These are phyloP conservation scores for Ophioceras dolichostomum DNA, from an alignment of 2,329 filamentous ascomycete species.

Conservation along the genomic window DNA sequence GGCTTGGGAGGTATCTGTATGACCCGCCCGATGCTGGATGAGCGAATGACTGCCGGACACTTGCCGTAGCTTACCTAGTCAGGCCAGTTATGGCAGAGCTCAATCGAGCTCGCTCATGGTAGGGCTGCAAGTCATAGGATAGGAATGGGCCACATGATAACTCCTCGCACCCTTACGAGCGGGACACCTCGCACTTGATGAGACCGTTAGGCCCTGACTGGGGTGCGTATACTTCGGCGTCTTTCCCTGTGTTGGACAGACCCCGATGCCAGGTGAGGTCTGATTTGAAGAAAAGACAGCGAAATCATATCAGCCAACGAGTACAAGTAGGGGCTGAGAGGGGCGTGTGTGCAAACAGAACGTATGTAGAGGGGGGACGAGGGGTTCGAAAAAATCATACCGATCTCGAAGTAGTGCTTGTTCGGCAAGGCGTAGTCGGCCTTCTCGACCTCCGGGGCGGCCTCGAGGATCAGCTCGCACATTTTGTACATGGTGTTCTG, in stretches of 20 bases:
- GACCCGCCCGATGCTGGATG: too few species aligned
- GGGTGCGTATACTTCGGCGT: slow-evolving; percentile 91
- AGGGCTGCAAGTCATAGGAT: too few species aligned
- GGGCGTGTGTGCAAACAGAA: too few species aligned
- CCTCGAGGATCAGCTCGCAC: slow-evolving; percentile 72
- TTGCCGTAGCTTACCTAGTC: too few species aligned
- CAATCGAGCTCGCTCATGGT: too few species aligned
- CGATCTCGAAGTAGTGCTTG: slow-evolving; percentile 96
- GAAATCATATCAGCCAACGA: neutral
- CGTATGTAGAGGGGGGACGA: neutral
- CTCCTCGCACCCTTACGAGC: too few species aligned
- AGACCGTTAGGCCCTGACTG: slow-evolving; percentile 90
- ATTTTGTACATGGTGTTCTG: slow-evolving; percentile 99
- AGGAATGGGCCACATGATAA: too few species aligned
- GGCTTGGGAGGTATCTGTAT: too few species aligned
- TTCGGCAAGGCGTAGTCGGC: slow-evolving; percentile 85
- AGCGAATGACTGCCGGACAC: too few species aligned
- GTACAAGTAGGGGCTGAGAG: neutral
- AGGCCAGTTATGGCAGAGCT: too few species aligned
- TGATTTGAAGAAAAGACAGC: slow-evolving; percentile 18
- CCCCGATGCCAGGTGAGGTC: slow-evolving; percentile 96
- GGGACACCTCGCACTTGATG: slow-evolving; percentile 82
- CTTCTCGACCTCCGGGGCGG: slow-evolving; percentile 55
- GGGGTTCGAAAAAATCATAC: too few species aligned
- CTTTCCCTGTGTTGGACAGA: slow-evolving; percentile 85